Evolutionary conservation across 768 basidiomycete genomes (phyloP), one percentile per base, ranked within the genome.

Genomic region (Tephrocybe sp.): DNA sequence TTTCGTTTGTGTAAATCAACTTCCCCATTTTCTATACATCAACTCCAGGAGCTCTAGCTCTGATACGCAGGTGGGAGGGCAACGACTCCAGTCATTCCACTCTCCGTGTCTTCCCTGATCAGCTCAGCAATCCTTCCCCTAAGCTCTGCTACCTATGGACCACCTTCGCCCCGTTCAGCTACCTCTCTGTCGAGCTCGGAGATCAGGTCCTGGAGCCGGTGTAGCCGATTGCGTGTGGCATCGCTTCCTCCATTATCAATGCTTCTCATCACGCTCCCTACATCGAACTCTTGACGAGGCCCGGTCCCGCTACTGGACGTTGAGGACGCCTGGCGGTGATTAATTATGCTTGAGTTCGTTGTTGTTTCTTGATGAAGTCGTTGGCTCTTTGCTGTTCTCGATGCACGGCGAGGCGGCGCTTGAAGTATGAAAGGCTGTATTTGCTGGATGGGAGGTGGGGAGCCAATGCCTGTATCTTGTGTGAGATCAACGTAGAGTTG

Each of bases 41-140:
- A 21, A 6, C 18, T 15, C 38, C 38, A 39, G 3, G 38, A 12
- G 12, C 5, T 21, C 18, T 20, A 39, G 38, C 38, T 20, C 21
- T 24, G 48, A 45, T 45, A 45, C 32, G 33, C 20, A 36, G 45
- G 45, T 8, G 45, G 45, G 23, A 45, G 45, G 2, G 10, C 14
- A 21, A 45, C 32, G 11, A 17, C 10, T 6, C 33, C 21, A 3
- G 17, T 21, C 2, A 32, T 17, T 9, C 30, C 43, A 45, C 6
- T 45, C 17, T 20, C 40, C 3, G 49, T 36, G 32, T 43, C 49
- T 28, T 50, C 49, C 25, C 49, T 28, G 10, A 42, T 43, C 38
- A 49, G 21, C 38, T 49, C 48, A 11, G 26, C 48, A 32, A 49
- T 49, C 11, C 39, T 49, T 6, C 49, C 49, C 23, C 40, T 21